Percentiles rank a stretch among this genome's conserved stretches.
These are phyloP conservation scores for Phaeomoniella chlamydospora DNA, from an alignment of 2,329 filamentous ascomycete species.

Conservation along the genomic window DNA sequence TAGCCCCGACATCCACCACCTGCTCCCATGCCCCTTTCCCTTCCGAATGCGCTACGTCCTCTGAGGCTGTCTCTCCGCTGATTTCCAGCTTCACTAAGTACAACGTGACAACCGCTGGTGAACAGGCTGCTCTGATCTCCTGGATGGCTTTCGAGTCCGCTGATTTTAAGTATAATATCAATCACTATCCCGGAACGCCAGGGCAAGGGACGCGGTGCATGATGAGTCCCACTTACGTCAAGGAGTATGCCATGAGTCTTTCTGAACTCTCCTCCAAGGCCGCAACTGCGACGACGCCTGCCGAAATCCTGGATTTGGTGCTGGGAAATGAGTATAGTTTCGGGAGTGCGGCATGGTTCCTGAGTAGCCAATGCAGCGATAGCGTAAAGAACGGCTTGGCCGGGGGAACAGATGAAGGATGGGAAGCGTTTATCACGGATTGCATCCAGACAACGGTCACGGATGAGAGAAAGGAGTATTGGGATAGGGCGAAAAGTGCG, in stretches of 20 bases:
- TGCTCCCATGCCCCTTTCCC: not conserved
- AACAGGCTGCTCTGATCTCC: conserved; percentile 56
- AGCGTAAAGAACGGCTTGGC: conserved; percentile 29
- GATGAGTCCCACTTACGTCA: conserved; percentile 42
- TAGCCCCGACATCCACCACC: not conserved
- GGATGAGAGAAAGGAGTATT: conserved; percentile 32
- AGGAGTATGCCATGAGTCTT: conserved; percentile 36
- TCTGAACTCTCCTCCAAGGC: conserved; percentile 24
- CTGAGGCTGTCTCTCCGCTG: conserved; percentile 25
- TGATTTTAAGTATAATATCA: conserved; percentile 57
- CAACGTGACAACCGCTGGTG: conserved; percentile 35
- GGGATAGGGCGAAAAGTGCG: conserved; percentile 30
- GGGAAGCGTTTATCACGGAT: conserved; percentile 33
- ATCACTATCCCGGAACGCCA: conserved; percentile 39
- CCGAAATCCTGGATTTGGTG: conserved; percentile 34
- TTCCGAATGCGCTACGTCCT: not conserved
- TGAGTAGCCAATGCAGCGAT: conserved; percentile 36
- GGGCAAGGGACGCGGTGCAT: conserved; percentile 63
- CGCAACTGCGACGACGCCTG: conserved; percentile 19
- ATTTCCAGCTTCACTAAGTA: conserved; percentile 42
- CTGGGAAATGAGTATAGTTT: conserved; percentile 37
- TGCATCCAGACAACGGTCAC: conserved; percentile 39
- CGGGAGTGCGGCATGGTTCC: conserved; percentile 47
- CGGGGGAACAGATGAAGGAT: conserved; percentile 33
- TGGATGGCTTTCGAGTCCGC: conserved; percentile 59